Evolutionary conservation across 2,329 filamentous ascomycete species (phyloP).

Genomic region (Colletotrichum orchidophilum): DNA sequence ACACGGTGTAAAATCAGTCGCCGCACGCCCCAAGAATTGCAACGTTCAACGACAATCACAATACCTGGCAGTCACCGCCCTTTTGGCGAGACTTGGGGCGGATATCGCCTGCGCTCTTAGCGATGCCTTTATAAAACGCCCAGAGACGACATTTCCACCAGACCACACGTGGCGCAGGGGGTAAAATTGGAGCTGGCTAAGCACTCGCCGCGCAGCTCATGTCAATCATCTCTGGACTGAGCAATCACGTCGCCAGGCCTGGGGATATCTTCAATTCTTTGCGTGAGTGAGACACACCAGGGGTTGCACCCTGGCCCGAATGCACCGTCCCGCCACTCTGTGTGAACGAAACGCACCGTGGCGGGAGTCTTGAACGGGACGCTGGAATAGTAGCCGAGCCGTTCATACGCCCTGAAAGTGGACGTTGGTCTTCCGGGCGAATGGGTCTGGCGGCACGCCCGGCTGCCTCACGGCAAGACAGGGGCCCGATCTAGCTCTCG

Average conservation of each 20-base stretch:
- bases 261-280: background rate
- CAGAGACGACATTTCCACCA: background rate
- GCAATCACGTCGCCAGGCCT: slow-evolving; percentile 10
- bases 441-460: slow-evolving; percentile 7
- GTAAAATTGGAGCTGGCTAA: background rate
- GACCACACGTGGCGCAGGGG: slow-evolving; percentile 4
- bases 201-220: background rate
- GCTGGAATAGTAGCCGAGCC: background rate
- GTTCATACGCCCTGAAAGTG: background rate
- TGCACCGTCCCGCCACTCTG: background rate
- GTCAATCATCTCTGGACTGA: slow-evolving; percentile 8
- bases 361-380: background rate
- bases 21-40: background rate
- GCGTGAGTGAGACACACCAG: slow-evolving; percentile 1
- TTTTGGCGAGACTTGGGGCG: background rate
- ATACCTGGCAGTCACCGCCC: background rate
- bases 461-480: background rate
- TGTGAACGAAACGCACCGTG: background rate
- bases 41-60: background rate
- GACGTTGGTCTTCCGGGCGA: background rate
- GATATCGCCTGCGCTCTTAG: background rate
- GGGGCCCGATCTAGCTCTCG: background rate
- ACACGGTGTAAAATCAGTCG: background rate
- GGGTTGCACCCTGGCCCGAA: background rate
- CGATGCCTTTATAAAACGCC: background rate